A percentile compares a stretch with the other conserved stretches of the same genome.
phyloP scores from a whole-genome alignment of 2,329 filamentous ascomycete species.

The Fusarium sp. region DNA sequence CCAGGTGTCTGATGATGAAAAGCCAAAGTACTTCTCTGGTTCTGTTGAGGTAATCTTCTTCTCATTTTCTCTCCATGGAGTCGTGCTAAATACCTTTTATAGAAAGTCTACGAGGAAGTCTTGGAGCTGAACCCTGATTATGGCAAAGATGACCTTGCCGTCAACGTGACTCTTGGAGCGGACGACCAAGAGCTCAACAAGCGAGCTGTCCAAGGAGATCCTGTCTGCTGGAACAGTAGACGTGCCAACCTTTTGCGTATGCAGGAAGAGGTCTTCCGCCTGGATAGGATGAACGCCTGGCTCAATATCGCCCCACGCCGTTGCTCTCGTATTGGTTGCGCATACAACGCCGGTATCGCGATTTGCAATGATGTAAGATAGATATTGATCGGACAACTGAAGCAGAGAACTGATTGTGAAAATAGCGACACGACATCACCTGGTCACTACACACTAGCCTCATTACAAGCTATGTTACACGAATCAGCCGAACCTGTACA shows the following conservation, averaged over 20 bases:
- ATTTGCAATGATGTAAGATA: neutral
- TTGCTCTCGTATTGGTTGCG: neutral
- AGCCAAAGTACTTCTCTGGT: neutral
- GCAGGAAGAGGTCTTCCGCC: neutral
- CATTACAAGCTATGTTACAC: neutral
- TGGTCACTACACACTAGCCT: neutral
- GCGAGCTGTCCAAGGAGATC: neutral
- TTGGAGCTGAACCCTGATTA: neutral
- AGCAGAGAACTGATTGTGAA: neutral
- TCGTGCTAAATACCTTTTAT: neutral
- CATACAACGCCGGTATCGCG: neutral
- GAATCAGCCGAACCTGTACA: neutral
- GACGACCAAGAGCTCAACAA: neutral
- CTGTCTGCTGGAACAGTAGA: neutral
- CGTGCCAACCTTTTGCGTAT: neutral
- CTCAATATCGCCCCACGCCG: neutral
- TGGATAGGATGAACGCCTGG: neutral
- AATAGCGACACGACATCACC: neutral
- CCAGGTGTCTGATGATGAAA: neutral
- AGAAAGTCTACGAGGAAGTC: neutral
- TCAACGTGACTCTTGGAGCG: neutral
- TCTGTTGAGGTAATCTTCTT: neutral
- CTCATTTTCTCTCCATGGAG: neutral
- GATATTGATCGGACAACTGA: neutral
- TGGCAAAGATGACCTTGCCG: neutral